Evolutionary conservation across 2,329 filamentous ascomycete species (phyloP).

Genomic region (Verticillium tricorpus): DNA sequence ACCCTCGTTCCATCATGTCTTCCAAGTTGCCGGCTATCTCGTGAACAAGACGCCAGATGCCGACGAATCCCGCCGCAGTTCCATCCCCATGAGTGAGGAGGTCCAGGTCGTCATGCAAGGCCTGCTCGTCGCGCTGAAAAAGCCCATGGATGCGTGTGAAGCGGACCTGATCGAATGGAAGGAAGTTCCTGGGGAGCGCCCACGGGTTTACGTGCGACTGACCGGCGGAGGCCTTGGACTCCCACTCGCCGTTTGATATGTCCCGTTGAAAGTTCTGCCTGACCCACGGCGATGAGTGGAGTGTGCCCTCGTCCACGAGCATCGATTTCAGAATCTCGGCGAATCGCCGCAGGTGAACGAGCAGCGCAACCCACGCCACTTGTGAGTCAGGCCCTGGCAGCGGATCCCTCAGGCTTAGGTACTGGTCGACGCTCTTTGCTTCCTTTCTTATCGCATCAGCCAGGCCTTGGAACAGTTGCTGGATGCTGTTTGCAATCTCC

Average conservation of each 20-base stretch:
- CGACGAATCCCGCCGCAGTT: not conserved
- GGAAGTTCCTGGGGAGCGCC: not conserved
- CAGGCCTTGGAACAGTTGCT: not conserved
- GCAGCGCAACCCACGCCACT: not conserved
- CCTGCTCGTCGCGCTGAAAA: not conserved
- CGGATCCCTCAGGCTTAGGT: not conserved
- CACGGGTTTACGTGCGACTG: not conserved
- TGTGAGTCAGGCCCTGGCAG: not conserved
- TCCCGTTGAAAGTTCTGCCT: conserved; percentile 1
- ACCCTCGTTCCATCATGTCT: not conserved
- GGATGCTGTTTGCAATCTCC: not conserved
- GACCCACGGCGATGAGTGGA: not conserved
- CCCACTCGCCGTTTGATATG: not conserved
- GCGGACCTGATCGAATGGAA: not conserved
- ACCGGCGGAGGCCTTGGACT: not conserved
- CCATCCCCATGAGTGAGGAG: not conserved
- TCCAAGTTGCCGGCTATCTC: not conserved
- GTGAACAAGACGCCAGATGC: not conserved
- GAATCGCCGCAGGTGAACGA: conserved; percentile 1
- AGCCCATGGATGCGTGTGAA: not conserved
- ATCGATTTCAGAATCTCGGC: not conserved
- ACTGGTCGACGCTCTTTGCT: not conserved
- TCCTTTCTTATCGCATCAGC: not conserved
- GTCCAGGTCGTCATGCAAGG: not conserved
- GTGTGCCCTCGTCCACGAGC: not conserved